These are phyloP conservation scores for Rhynchosporium secalis DNA, from an alignment of 2,329 filamentous ascomycete genomes.

Conservation along the genomic window DNA sequence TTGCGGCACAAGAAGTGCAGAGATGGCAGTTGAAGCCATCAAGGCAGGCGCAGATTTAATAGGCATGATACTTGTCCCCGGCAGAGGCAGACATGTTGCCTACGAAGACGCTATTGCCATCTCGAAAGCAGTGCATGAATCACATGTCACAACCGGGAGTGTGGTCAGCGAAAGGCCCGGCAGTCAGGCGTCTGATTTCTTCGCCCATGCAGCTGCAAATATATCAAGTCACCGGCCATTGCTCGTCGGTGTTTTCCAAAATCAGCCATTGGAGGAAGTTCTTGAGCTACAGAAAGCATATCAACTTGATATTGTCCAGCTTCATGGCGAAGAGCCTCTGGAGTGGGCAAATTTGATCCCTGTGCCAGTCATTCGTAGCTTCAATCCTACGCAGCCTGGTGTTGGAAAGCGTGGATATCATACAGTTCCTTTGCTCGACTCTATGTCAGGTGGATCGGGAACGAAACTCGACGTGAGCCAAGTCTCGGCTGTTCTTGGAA, in stretches of 20 bases:
- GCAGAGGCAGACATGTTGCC: constrained; percentile 75
- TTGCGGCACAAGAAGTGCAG: constrained; percentile 82
- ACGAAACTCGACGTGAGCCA: constrained; percentile 70
- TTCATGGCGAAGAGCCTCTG: constrained; percentile 88
- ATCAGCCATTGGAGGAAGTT: constrained; percentile 82
- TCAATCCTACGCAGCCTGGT: constrained; percentile 65
- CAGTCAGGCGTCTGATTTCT: constrained; percentile 64
- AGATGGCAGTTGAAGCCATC: constrained; percentile 77
- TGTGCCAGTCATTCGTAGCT: constrained; percentile 86
- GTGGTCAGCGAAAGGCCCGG: constrained; percentile 34
- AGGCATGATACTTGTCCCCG: constrained; percentile 86
- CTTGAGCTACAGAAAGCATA: constrained; percentile 75
- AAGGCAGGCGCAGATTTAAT: constrained; percentile 88
- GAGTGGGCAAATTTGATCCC: constrained; percentile 91
- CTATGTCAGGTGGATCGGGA: constrained; percentile 79
- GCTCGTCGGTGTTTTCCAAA: constrained; percentile 90
- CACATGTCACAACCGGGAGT: constrained; percentile 29
- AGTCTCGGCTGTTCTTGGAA: constrained; percentile 65
- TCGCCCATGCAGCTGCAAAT: constrained; percentile 53
- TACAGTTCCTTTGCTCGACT: constrained; percentile 79
- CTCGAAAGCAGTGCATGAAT: constrained; percentile 70
- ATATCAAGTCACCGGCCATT: constrained; percentile 63
- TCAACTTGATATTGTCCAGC: constrained; percentile 82
- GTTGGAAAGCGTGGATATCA: constrained; percentile 78
- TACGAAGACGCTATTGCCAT: constrained; percentile 79